Base-by-base conservation (phyloP, 139 green algal genomes). In the Haematococcus sp. region DNA sequence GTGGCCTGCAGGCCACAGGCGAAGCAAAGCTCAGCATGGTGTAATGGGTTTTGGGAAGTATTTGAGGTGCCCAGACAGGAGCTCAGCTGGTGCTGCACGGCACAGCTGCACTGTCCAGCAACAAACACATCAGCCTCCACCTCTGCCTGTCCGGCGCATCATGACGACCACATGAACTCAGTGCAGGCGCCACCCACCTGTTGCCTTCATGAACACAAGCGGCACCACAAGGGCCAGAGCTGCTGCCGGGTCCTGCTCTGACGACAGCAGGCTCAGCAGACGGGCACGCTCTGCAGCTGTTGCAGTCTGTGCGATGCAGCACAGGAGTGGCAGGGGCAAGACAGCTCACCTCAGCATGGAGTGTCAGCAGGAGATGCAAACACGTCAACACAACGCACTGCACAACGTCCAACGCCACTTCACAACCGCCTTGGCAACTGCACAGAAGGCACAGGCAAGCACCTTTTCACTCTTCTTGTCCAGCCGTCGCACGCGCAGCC, bases 171-270 rank as follows among this genome's bases (percentile, higher is more conserved):
- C n/a, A n/a, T n/a, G n/a, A n/a, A n/a, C n/a, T n/a, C n/a, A n/a
- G n/a, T n/a, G n/a, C n/a, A n/a, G n/a, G n/a, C n/a, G n/a, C n/a
- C n/a, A n/a, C n/a, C n/a, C 55, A 51, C 73, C 58, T 4, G 35
- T 67, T 11, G 86, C 82, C 71, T 80, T 80, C 15, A 81, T 69
- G 23, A 87, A 73, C 19, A 96, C 78, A 60, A 93, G 65, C 11
- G 92, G 84, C 54, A 96, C 85, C 33, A 77, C 78, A 30, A 94
- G 70, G 1, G 89, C 81, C 43, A 97, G 86, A 0, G 82, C 80
- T 0, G 82, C 77, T 15, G 91, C 77, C 23, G 89, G 80, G 28
- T 88, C 76, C 19, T 33, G 35, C 67, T 88, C 89, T 1, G 52
- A 51, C 19, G 54, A 44, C 65, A 92, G 78, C n/a, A 68, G 27